These are phyloP conservation scores for Musa itinerans DNA, from an alignment of 176 grass and related monocot genomes.

Conservation along the genomic window DNA sequence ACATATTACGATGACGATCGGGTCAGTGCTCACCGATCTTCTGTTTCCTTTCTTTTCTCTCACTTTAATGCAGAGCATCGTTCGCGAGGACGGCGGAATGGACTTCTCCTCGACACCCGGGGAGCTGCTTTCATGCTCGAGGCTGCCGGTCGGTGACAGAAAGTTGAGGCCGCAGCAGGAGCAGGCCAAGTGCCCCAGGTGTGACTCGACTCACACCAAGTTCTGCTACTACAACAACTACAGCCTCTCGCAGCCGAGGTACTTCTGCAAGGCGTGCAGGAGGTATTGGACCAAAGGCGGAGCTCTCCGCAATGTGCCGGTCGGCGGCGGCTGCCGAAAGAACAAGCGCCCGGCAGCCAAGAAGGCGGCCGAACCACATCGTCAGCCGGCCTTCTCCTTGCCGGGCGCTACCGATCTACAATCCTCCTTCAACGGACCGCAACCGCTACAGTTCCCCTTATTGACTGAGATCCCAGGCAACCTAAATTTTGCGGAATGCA, in stretches of 20 bases:
- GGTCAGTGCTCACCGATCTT: not conserved
- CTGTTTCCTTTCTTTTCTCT: not conserved
- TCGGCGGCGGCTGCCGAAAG: slow-evolving; percentile 86
- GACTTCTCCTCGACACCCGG: not conserved
- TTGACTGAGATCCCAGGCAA: not conserved
- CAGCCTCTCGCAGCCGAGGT: slow-evolving; percentile 88
- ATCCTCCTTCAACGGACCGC: not conserved
- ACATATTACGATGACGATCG: not conserved
- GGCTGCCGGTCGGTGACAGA: not conserved
- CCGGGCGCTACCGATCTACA: not conserved
- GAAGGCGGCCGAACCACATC: slow-evolving; percentile 21
- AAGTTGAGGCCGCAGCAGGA: slow-evolving; percentile 2
- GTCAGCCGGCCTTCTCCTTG: not conserved
- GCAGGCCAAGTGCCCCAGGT: not conserved
- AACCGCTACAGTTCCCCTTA: not conserved
- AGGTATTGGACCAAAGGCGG: slow-evolving; percentile 96
- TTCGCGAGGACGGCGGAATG: not conserved
- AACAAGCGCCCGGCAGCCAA: slow-evolving; percentile 62
- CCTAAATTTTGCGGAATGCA: slow-evolving; percentile 5
- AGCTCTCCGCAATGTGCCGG: slow-evolving; percentile 79
- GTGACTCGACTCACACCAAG: slow-evolving; percentile 55
- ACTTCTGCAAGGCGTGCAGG: slow-evolving; percentile 98
- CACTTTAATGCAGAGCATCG: not conserved
- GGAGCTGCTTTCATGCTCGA: not conserved
- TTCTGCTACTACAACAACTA: slow-evolving; percentile 99